Evolutionary conservation across 768 basidiomycete genomes (phyloP), one percentile per base, ranked within the genome.

Genomic region (Trametes maxima): DNA sequence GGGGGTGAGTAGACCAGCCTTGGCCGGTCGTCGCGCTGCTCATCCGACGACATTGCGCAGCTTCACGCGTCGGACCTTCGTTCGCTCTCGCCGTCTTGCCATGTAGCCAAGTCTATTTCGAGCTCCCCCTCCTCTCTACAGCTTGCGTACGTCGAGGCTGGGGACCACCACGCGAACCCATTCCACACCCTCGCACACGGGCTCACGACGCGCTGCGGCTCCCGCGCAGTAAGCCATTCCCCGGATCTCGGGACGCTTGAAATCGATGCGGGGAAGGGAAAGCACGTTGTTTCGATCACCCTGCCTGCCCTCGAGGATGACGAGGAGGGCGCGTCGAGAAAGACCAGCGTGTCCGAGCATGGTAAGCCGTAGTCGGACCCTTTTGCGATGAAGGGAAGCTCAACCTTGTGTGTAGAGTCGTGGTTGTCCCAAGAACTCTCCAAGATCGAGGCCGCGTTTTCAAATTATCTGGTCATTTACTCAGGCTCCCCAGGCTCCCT

Each of bases 41-140:
- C 25, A 42, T 21, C 46, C 54, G 5, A 35, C 50, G 45, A 25
- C 57, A 39, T 28, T 21, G 42, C 28, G 14, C 67, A 92, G 90
- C 76, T 89, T 4, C 90, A 88, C 67, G 86, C 88, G 24, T 86
- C 89, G n/a, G 90, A 92, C 76, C 76, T 92, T 43, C 85, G 87
- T 33, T 72, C 75, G 11, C 82, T 92, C 21, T 72, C 82, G 6
- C 75, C 83, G 10, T 77, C 79, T 1, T 84, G 83, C 3, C 72
- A 75, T 61, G 74, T 92, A 19, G 75, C 81, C 5, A 75, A 73
- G 24, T 68, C 75, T 6, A 75, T 92, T 10, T 75, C 73, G 3
- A 75, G 76, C 0, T 76, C 89, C 2, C 76, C 84, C 0, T 85
- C 81, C 2, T 77, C 84, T 24, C 75, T 85, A 22, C 86, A 90